Conservation (phyloP, 345 rosid genomes). For the Rhizophora mangle region DNA sequence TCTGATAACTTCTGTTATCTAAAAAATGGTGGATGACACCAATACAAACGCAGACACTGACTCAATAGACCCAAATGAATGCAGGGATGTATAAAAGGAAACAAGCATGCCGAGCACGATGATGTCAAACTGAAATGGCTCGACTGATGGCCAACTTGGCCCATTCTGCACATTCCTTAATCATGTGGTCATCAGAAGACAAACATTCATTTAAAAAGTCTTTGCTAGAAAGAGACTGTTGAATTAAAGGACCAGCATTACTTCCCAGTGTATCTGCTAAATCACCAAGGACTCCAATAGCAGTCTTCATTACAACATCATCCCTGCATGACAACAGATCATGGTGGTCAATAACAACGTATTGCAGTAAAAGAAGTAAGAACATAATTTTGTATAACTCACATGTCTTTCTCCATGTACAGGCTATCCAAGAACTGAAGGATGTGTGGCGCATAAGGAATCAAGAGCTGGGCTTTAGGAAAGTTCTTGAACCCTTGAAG, state of each 20-base stretch:
- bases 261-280: slow-evolving; percentile 67
- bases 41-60: background rate
- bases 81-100: slow-evolving; percentile 15
- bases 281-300: slow-evolving; percentile 68
- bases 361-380: too few species aligned
- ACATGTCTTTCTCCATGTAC: slow-evolving; percentile 71
- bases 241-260: slow-evolving; percentile 61
- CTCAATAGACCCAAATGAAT: slow-evolving; percentile 44
- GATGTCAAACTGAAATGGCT: slow-evolving; percentile 39
- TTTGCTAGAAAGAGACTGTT: slow-evolving; percentile 56
- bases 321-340: slow-evolving; percentile 34
- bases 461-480: slow-evolving; percentile 49
- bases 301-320: slow-evolving; percentile 66
- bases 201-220: slow-evolving; percentile 64
- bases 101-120: slow-evolving; percentile 14
- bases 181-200: slow-evolving; percentile 55
- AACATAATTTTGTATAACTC: slow-evolving; percentile 12
- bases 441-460: slow-evolving; percentile 55
- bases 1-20: slow-evolving; percentile 28
- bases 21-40: slow-evolving; percentile 25
- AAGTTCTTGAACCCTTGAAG: slow-evolving; percentile 14
- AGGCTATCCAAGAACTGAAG: slow-evolving; percentile 66
- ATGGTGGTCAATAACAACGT: too few species aligned
- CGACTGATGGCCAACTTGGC: slow-evolving; percentile 60
- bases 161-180: slow-evolving; percentile 64